Evolutionary conservation across 768 basidiomycete species (phyloP).

Genomic region (Trichaptum fuscoviolaceum): DNA sequence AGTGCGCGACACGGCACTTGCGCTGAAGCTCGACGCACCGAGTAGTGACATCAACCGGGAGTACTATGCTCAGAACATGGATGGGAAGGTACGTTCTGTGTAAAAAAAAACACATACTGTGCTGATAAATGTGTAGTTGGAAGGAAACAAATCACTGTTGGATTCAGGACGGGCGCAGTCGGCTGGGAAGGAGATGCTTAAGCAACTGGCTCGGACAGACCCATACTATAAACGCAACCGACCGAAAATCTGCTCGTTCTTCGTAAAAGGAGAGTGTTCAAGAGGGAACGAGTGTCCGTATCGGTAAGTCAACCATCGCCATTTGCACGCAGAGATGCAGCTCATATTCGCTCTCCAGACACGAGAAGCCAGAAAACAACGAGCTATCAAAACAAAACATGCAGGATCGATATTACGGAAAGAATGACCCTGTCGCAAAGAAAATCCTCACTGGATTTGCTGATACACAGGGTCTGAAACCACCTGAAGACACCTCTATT

Average conservation of each 20-base stretch:
- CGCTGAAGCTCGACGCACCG: conserved; percentile 79
- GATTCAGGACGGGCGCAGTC: conserved; percentile 57
- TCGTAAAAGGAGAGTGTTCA: conserved; percentile 89
- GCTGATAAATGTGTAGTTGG: conserved; percentile 42
- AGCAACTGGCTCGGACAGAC: conserved; percentile 89
- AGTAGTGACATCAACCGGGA: conserved; percentile 97
- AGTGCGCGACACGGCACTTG: conserved; percentile 93
- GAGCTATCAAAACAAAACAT: conserved; percentile 89
- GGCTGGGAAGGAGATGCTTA: conserved; percentile 95
- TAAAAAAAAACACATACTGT: neutral
- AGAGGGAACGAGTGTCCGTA: conserved; percentile 93
- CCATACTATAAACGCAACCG: conserved; percentile 97
- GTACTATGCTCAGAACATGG: conserved; percentile 92
- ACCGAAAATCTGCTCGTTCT: conserved; percentile 94
- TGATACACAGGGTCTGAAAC: conserved; percentile 73
- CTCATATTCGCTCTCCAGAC: conserved; percentile 38
- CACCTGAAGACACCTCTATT: conserved; percentile 83
- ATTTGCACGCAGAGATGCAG: neutral
- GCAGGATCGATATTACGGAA: conserved; percentile 89
- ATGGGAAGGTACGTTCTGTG: conserved; percentile 56
- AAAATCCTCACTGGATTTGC: conserved; percentile 85
- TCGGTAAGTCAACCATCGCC: conserved; percentile 34
- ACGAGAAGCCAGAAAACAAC: conserved; percentile 82
- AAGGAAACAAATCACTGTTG: conserved; percentile 61
- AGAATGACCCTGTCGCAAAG: conserved; percentile 88